Base-by-base conservation (phyloP, 352 stramenopile genomes). In the Phytophthora sojae region DNA sequence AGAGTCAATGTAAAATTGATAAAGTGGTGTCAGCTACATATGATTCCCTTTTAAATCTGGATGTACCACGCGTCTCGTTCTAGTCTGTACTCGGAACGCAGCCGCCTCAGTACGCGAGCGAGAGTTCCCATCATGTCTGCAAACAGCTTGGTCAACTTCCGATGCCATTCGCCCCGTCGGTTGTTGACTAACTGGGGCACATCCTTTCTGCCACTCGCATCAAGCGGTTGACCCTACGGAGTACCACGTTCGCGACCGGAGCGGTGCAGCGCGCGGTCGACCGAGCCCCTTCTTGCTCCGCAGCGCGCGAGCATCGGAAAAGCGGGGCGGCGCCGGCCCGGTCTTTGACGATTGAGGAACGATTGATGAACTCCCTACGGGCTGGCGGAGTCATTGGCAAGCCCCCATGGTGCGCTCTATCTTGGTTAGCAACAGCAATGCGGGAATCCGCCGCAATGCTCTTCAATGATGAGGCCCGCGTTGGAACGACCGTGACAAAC, bases 81-180 rank as follows among this genome's bases (percentile, higher is more conserved):
- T n/a, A n/a, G n/a, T n/a, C n/a, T n/a, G n/a, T n/a, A n/a, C n/a
- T n/a, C n/a, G n/a, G n/a, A n/a, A n/a, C n/a, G 60, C 68, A 47
- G 37, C 60, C 39, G 57, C 19, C 55, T 7, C 49, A 42, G 62
- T n/a, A 21, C 32, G 37, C 35, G 17, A 61, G 29, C 64, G 68
- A 59, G 52, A 55, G 55, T 64, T 35, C 26, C 64, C 57, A 76
- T 73, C 64, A 23, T 15, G 19, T 17, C 47, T 61, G 57, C 63
- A 73, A 72, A 61, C 57, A 76, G 63, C 69, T 69, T 72, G 50
- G 57, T 76, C 63, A 76, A 72, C 63, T 72, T 72, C 35, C 32
- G 57, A 71, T 71, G 58, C 32, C 69, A 64, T 39, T 69, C 58
- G 56, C n/a, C 60, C 21, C 47, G 45, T 61, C n/a, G 52, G 45